Base-by-base conservation (phyloP, 768 basidiomycete genomes). In the Hygrocybe punicea region DNA sequence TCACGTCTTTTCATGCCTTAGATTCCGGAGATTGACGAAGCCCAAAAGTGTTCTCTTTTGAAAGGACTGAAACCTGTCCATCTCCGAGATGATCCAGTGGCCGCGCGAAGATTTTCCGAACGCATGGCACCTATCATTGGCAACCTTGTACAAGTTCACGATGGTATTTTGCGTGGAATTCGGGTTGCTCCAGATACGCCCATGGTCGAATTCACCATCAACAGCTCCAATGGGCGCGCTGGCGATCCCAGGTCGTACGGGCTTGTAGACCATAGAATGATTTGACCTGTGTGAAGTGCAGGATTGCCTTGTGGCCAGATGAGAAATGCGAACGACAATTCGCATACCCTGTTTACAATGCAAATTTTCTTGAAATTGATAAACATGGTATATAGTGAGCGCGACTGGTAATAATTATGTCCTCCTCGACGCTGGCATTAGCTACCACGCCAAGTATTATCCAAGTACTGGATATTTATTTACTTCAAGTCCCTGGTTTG, bases 111-210 rank as follows among this genome's bases (percentile, higher is more conserved):
- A 35, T 77, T 86, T 54, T 63, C 67, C 14, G 62, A 67, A 4
- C 75, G 78, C 45, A 64, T 87, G 11, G 61, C 68, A 24, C 77
- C 76, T 3, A 60, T 85, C 16, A 61, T 85, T 19, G 81, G 81
- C 4, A 76, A 81, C 51, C 68, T 85, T 13, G 59, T 69, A 9
- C 68, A 76, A 2, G 74, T 78, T 46, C 79, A 78, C 51, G 66
- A 71, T 2, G 52, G 57, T 19, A 19, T 53, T 39, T 17, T 36
- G 34, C 25, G 51, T 13, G 44, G 25, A 5, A n/a, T 24, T 21
- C 17, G 25, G 10, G 34, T 57, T 29, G 23, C 25, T 10, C 39
- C 39, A 2, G 56, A 51, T 40, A 57, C 56, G 21, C 56, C 56
- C 5, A 25, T 45, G 21, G n/a, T 51, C 7, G 35, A 34, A n/a